Evolutionary conservation across 2,329 filamentous ascomycete species (phyloP).

Genomic region (Aspergillus calidoustus): DNA sequence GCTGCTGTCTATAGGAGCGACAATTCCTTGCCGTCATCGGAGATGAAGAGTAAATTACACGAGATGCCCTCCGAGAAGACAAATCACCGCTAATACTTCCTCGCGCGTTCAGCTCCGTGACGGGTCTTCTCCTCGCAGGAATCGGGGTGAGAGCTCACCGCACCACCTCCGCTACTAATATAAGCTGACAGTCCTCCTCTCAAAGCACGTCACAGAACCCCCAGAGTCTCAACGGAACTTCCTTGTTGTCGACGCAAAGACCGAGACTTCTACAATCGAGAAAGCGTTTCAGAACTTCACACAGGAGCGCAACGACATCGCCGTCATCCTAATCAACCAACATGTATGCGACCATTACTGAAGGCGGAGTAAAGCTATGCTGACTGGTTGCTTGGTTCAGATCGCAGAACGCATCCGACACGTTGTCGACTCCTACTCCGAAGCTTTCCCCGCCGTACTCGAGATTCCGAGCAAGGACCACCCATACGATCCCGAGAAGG

Average conservation of each 20-base stretch:
- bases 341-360: slow-evolving; percentile 65
- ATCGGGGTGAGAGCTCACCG: slow-evolving; percentile 71
- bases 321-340: slow-evolving; percentile 95
- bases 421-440: slow-evolving; percentile 86
- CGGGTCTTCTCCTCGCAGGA: slow-evolving; percentile 90
- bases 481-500: slow-evolving; percentile 98
- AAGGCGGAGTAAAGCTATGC: neutral
- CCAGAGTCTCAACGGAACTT: slow-evolving; percentile 97
- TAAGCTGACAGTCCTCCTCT: slow-evolving; percentile 3
- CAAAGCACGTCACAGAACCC: slow-evolving; percentile 84
- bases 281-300: slow-evolving; percentile 89
- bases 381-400: slow-evolving; percentile 51
- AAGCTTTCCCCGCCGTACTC: slow-evolving; percentile 92
- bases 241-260: slow-evolving; percentile 93
- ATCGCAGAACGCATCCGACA: slow-evolving; percentile 92
- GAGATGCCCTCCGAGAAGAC: neutral
- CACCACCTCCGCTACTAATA: neutral
- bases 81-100: slow-evolving; percentile 22
- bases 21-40: slow-evolving; percentile 98
- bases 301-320: slow-evolving; percentile 90
- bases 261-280: slow-evolving; percentile 85
- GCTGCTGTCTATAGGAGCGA: slow-evolving; percentile 64
- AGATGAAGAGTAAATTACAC: slow-evolving; percentile 70
- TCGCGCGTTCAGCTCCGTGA: slow-evolving; percentile 75
- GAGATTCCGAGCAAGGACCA: slow-evolving; percentile 99